Percentiles rank a stretch among this genome's conserved stretches.
Conservation (phyloP, 163 green algal species). For the Scenedesmus sp. region DNA sequence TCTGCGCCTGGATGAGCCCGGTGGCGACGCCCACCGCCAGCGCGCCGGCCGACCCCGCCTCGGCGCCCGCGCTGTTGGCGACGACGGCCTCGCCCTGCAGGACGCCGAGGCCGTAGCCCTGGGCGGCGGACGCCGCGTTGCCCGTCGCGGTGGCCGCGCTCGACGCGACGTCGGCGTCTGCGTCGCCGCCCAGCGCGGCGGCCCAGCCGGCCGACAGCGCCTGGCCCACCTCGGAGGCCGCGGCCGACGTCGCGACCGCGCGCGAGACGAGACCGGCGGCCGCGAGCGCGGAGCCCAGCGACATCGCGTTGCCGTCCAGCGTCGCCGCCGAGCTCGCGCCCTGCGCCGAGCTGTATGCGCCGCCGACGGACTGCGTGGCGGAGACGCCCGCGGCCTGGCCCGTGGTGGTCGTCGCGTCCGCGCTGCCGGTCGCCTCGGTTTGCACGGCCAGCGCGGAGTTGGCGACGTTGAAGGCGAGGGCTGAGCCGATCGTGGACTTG, state of each 20-base stretch:
- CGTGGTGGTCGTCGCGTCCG: background rate
- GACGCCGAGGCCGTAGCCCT: background rate
- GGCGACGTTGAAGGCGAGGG: constrained; percentile 11
- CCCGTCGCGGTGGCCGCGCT: background rate
- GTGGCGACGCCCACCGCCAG: background rate
- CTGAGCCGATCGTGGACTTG: background rate
- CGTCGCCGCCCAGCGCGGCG: background rate
- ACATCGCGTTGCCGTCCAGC: background rate
- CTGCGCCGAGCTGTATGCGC: background rate
- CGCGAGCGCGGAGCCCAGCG: background rate
- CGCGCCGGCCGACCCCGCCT: background rate
- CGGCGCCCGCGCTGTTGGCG: background rate
- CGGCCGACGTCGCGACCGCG: background rate
- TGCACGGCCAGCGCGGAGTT: background rate
- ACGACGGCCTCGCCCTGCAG: constrained; percentile 7
- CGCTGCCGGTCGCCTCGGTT: background rate
- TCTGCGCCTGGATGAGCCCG: constrained; percentile 9
- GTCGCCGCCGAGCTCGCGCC: background rate
- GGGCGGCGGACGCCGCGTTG: background rate
- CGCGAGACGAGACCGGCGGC: background rate
- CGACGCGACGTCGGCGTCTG: constrained; percentile 5
- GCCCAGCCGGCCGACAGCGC: background rate
- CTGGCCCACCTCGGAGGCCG: background rate
- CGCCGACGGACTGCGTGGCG: background rate
- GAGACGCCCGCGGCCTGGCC: constrained; percentile 8